Percentiles rank a stretch among this genome's conserved stretches.
Evolutionary conservation across 352 stramenopile genomes (phyloP).

Genomic region (Phytophthora pluvialis): DNA sequence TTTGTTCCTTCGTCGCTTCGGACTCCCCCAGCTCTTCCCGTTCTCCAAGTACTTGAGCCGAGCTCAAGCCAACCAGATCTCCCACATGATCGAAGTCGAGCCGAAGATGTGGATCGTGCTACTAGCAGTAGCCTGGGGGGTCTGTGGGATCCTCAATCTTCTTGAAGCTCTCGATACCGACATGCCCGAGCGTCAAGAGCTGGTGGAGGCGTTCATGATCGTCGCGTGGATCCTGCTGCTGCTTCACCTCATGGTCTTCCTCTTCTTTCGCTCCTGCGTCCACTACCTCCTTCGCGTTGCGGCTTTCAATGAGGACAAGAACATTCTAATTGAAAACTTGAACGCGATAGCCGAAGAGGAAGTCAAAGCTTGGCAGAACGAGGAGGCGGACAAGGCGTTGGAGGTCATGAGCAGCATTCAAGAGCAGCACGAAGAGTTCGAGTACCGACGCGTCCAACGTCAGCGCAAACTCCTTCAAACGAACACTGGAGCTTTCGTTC

Average conservation of each 20-base stretch:
- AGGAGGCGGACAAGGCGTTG: constrained; percentile 25
- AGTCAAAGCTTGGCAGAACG: constrained; percentile 24
- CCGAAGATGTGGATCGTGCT: constrained; percentile 67
- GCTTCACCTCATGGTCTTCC: constrained; percentile 42
- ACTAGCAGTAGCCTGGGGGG: constrained; percentile 45
- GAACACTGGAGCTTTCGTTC: neutral
- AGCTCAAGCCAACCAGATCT: constrained; percentile 79
- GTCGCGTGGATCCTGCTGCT: constrained; percentile 43
- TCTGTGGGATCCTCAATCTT: constrained; percentile 34
- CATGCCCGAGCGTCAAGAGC: constrained; percentile 29
- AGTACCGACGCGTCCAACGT: constrained; percentile 21
- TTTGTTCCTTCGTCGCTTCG: constrained; percentile 49
- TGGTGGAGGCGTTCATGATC: constrained; percentile 42
- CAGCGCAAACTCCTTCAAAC: constrained; percentile 17
- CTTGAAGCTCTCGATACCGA: constrained; percentile 22
- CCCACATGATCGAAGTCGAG: constrained; percentile 77
- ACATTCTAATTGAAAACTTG: constrained; percentile 18
- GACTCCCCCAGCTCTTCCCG: constrained; percentile 55
- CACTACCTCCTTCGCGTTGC: constrained; percentile 44
- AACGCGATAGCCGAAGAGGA: constrained; percentile 32
- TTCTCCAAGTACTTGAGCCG: constrained; percentile 78
- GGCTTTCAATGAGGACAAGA: constrained; percentile 31
- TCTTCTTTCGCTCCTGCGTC: constrained; percentile 51
- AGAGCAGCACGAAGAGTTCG: constrained; percentile 31
- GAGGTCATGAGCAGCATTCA: constrained; percentile 30